Conservation (phyloP, 805 yeast genomes). For the Ascoidea tarda region DNA sequence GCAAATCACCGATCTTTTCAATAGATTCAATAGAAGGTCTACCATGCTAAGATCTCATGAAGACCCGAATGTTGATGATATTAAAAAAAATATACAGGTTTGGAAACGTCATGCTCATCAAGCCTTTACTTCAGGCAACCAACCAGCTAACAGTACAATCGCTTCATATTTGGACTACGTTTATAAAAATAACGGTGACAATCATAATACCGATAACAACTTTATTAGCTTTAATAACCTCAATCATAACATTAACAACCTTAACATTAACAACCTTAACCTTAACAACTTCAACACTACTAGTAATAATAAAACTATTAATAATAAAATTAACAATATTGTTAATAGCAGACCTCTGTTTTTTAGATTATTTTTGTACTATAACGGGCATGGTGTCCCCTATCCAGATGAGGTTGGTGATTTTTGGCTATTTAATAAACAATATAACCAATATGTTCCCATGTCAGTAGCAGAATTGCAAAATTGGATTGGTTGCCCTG, state of each 20-base stretch:
- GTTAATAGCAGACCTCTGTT: too few relatives aligned
- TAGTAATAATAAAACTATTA: not conserved
- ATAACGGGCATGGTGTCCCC: constrained; percentile 98
- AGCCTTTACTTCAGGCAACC: not conserved
- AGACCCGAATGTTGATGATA: constrained; percentile 94
- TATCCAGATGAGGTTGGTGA: constrained; percentile 94
- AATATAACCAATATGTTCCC: constrained; percentile 95
- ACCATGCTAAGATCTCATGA: constrained; percentile 70
- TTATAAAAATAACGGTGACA: too few relatives aligned
- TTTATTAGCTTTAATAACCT: too few relatives aligned
- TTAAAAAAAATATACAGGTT: constrained; percentile 81
- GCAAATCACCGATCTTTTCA: constrained; percentile 76
- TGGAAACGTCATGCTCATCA: constrained; percentile 84
- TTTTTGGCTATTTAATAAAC: constrained; percentile 95
- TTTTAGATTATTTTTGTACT: constrained; percentile 70
- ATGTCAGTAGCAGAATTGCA: constrained; percentile 90
- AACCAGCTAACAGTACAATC: too few relatives aligned
- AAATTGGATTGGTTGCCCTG: constrained; percentile 97
- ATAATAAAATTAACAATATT: constrained; percentile 23
- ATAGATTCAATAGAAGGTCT: constrained; percentile 73
- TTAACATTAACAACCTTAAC: too few relatives aligned
- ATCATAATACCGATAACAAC: too few relatives aligned
- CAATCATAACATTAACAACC: too few relatives aligned
- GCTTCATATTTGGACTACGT: too few relatives aligned
- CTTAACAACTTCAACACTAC: not conserved